Conservation (phyloP, 208 protist species). For the Leptomonas pyrrhocoris region DNA sequence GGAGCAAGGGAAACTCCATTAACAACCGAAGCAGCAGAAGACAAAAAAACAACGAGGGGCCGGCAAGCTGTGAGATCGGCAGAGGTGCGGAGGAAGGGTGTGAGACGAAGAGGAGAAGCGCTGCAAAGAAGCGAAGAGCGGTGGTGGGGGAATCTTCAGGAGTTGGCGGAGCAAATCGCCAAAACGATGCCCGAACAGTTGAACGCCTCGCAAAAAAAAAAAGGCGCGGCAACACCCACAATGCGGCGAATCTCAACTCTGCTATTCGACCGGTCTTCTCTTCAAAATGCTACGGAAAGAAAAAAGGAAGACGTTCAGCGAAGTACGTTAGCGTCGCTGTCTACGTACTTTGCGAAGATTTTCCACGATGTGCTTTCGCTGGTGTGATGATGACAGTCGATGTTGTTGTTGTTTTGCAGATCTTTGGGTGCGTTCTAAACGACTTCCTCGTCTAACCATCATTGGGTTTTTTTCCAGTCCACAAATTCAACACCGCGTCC, state of each 20-base stretch:
- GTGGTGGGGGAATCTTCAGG: no score
- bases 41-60: no score
- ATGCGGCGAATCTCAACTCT: not conserved
- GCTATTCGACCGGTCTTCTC: no score
- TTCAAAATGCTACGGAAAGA: not conserved
- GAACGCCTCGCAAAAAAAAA: not conserved
- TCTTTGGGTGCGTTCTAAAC: not conserved
- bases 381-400: not conserved
- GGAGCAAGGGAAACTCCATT: not conserved
- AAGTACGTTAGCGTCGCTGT: no score
- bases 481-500: not conserved
- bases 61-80: no score
- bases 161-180: no score
- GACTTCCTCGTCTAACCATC: not conserved
- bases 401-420: not conserved
- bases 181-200: no score
- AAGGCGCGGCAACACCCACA: not conserved
- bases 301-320: not conserved
- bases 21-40: no score
- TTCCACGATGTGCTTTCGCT: not conserved
- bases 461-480: not conserved
- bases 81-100: no score
- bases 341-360: not conserved
- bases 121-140: no score
- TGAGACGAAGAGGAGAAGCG: no score